Base-by-base conservation (phyloP, 2,329 filamentous ascomycete genomes). In the Ramichloridium luteum region DNA sequence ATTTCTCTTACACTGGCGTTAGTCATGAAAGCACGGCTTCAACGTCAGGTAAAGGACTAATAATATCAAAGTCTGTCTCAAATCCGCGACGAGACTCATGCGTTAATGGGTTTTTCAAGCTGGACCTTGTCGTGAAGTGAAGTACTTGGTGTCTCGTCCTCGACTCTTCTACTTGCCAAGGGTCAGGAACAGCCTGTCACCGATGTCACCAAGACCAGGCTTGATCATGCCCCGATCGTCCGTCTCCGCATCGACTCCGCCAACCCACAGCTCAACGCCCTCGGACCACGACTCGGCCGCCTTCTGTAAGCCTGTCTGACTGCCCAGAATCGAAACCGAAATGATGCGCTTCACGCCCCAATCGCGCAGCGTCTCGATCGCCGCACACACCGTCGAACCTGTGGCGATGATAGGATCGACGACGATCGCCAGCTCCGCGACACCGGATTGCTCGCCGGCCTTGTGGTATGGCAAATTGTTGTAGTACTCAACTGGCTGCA, bases 401-500 rank as follows among this genome's bases (percentile, higher is more conserved):
- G 90, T 96, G 1, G 88, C 90, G 51, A 96, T 92, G 46, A 96
- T 74, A 3, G 88, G 90, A 53, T 96, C 88, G 28, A 93, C 72
- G 33, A 94, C 65, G 51, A 94, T 80, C 37, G 85, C 85, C 9
- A 93, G 66, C 13, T 71, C 66, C 1, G 72, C 58, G 10, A 58
- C 55, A 35, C 30, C 56, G 1, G 64, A 56, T 3, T 60, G 52
- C 18, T 58, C 64, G 23, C 65, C 54, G 3, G 42, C 35, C 23
- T 46, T 50, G 60, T 83, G 79, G 59, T 82, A 78, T 20, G 85
- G 85, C 13, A 94, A 76, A 59, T 93, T 93, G 67, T 94, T 94
- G 71, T 94, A 94, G 70, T 94, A 93, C 61, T 93, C 86, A 36
- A 94, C 86, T 3, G 86, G 84, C 49, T 84, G 75, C 35, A 94